These are phyloP conservation scores for Blastobotrys illinoisensis DNA, from an alignment of 1,139 yeast genomes.

Conservation along the genomic window DNA sequence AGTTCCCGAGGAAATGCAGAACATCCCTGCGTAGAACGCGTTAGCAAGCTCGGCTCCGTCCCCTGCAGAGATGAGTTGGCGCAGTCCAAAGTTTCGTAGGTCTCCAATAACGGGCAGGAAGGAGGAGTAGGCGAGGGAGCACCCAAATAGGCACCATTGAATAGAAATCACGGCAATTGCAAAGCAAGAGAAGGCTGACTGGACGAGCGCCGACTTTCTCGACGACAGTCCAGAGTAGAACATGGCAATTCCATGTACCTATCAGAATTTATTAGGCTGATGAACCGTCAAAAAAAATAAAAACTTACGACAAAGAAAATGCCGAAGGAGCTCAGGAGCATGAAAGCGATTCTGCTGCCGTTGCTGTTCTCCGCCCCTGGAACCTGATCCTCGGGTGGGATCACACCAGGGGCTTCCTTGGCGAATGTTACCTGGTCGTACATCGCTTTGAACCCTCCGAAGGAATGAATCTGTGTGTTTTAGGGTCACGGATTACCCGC, in stretches of 20 bases:
- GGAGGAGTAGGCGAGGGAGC: background rate
- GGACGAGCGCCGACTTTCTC: constrained; percentile 50
- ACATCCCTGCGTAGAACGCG: constrained; percentile 93
- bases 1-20: constrained; percentile 86
- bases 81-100: constrained; percentile 71
- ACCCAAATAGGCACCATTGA: constrained; percentile 4
- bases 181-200: constrained; percentile 46
- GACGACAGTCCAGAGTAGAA: constrained; percentile 59
- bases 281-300: background rate
- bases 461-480: background rate
- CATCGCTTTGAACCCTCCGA: background rate
- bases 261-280: background rate
- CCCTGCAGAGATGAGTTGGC: constrained; percentile 67
- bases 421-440: background rate
- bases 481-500: background rate
- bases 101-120: constrained; percentile 59
- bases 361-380: background rate
- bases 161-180: constrained; percentile 41
- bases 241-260: constrained; percentile 18
- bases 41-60: constrained; percentile 81
- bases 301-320: background rate
- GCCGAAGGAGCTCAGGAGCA: background rate
- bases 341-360: background rate
- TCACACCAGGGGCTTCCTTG: background rate
- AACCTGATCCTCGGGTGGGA: background rate